Base-by-base conservation (phyloP, 768 basidiomycete species). In the Russula griseocarnosa region DNA sequence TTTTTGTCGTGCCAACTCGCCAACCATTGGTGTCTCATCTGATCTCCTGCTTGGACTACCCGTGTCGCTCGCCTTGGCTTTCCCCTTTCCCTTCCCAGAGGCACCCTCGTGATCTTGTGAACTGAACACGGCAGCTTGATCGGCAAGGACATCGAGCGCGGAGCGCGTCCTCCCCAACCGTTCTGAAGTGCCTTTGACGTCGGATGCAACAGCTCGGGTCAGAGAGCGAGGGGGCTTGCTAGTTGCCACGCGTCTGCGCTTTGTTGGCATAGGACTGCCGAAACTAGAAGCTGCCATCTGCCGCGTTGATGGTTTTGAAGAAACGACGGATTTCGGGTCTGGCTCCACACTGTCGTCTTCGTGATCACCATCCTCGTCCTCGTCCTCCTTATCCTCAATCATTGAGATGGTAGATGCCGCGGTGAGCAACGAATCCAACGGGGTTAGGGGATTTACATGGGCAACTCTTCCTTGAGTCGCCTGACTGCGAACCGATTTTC, bases 61-160 rank as follows among this genome's bases (percentile, higher is more conserved):
- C 32, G 11, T 24, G 24, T 51, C 54, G 22, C 42, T 28, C 30
- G 18, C 65, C 50, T 58, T 67, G 24, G 34, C 56, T 38, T 66
- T 69, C 40, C 47, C 58, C 47, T 67, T 58, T 46, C 16, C 67
- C 61, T 55, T 68, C 56, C 16, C 40, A 16, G 67, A 55, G n/a
- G 36, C 58, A 46, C 32, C 42, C 8, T 60, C 67, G 20, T 60
- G 70, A 66, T 77, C 70, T 69, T 77, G 65, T 68, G 78, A 71
- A 72, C 76, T 73, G 72, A 82, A 68, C 20, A 62, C 67, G 22
- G 85, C 85, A 3, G 88, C 86, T 71, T 89, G 86, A 67, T 88
- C 87, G 1, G 88, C 88, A 38, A 90, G 75, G 9, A 90, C 86
- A 69, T 90, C 87, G 69, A 90, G 74, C 8, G 85, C 88, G 26